Evolutionary conservation across 208 protist genomes (phyloP).

Genomic region (Crithidia bombi): DNA sequence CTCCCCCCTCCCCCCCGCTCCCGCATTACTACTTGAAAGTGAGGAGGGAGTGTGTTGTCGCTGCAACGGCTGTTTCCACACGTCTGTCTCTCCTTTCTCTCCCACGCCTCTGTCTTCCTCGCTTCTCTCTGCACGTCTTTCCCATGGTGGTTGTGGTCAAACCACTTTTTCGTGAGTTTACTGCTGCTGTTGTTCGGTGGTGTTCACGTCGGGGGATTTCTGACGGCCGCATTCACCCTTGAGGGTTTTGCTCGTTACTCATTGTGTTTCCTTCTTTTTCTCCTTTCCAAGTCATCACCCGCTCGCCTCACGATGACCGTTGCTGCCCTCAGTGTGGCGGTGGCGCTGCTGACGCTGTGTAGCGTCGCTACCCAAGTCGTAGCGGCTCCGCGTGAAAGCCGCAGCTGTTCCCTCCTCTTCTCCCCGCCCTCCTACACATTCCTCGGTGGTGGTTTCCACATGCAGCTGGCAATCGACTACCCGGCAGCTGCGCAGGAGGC

Average conservation of each 20-base stretch:
- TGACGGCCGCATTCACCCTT: too few species aligned
- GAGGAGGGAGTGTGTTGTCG: neutral
- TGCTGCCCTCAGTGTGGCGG: neutral
- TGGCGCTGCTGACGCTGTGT: conserved; percentile 3
- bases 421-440: conserved; percentile 29
- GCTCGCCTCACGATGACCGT: neutral
- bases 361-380: neutral
- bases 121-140: neutral
- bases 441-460: conserved; percentile 74
- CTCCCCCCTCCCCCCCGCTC: too few species aligned
- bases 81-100: neutral
- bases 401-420: conserved; percentile 14
- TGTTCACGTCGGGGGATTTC: too few species aligned
- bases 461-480: conserved; percentile 76
- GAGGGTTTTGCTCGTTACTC: too few species aligned
- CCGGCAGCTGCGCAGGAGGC: conserved; percentile 30
- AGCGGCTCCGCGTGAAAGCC: conserved; percentile 6
- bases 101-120: too few species aligned
- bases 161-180: neutral
- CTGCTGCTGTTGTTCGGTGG: neutral
- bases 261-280: neutral
- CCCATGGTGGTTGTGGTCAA: neutral
- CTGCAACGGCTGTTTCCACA: neutral
- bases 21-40: too few species aligned
- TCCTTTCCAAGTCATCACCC: neutral